Conservation (phyloP, 2,329 filamentous ascomycete species). For the Ciborinia camelliae region DNA sequence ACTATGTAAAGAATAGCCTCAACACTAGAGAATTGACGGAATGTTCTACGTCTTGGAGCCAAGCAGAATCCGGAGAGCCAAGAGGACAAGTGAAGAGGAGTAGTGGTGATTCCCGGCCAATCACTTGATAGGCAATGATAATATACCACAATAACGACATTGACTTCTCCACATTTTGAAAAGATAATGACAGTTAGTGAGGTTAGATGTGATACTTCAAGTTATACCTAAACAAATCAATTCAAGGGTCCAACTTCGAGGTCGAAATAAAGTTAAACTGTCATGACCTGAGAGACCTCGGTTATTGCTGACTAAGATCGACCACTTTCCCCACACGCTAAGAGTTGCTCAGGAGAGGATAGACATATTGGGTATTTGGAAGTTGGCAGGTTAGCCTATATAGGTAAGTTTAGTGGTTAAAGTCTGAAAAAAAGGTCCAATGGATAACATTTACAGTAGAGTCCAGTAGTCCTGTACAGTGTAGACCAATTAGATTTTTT, state of each 20-base stretch:
- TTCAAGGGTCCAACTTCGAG: background rate
- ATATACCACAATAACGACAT: background rate
- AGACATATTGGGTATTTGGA: too few species aligned
- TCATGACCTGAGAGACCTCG: background rate
- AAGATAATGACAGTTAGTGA: background rate
- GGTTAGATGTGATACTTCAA: background rate
- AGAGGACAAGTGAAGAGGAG: background rate
- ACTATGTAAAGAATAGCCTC: background rate
- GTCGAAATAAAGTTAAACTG: conserved; percentile 9
- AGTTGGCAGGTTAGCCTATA: too few species aligned
- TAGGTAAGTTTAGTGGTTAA: background rate
- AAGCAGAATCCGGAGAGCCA: conserved; percentile 5
- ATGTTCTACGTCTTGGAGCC: conserved; percentile 11
- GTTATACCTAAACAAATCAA: too few species aligned
- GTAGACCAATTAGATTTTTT: background rate
- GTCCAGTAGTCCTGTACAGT: too few species aligned
- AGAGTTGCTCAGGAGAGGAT: background rate
- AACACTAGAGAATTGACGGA: background rate
- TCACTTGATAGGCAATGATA: conserved; percentile 9
- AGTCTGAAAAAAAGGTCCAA: background rate
- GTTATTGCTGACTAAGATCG: background rate
- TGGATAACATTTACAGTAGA: too few species aligned
- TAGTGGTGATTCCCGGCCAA: background rate
- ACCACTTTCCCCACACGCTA: background rate
- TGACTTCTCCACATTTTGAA: background rate